Evolutionary conservation across 305 asterid genomes (phyloP).

Genomic region (Euphrasia arctica): DNA sequence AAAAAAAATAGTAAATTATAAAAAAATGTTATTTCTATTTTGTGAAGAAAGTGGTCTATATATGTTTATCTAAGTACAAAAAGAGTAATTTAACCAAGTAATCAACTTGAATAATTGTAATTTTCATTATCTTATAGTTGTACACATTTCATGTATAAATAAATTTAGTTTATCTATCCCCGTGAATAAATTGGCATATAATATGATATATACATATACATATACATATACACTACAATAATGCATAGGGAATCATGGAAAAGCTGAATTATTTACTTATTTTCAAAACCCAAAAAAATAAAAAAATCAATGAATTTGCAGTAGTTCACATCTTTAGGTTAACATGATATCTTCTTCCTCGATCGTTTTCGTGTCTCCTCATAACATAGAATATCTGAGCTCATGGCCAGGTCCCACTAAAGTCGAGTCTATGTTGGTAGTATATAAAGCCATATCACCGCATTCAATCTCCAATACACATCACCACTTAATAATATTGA

Average conservation of each 20-base stretch:
- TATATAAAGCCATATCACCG: constrained; percentile 32
- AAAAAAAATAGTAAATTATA: too few relatives aligned
- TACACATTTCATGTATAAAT: too few relatives aligned
- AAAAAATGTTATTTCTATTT: too few relatives aligned
- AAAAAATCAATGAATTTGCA: neutral
- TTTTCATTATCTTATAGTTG: too few relatives aligned
- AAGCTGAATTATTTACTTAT: constrained; percentile 27
- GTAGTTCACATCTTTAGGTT: constrained; percentile 1
- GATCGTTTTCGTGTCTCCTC: constrained; percentile 9
- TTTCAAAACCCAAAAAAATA: neutral
- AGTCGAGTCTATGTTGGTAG: constrained; percentile 11
- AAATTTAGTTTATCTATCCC: constrained; percentile 23
- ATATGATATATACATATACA: too few relatives aligned
- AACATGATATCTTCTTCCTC: neutral
- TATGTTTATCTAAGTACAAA: too few relatives aligned
- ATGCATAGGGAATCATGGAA: constrained; percentile 42
- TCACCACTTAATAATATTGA: constrained; percentile 18
- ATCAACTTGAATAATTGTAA: too few relatives aligned
- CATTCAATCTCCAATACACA: constrained; percentile 18
- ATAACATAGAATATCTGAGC: neutral
- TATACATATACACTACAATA: constrained; percentile 30
- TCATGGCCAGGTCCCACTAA: constrained; percentile 30
- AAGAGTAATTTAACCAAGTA: too few relatives aligned
- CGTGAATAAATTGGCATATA: constrained; percentile 35
- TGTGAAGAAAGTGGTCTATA: too few relatives aligned